phyloP scores from a whole-genome alignment of 2,329 filamentous ascomycete genomes.

The Penicillium decumbens region DNA sequence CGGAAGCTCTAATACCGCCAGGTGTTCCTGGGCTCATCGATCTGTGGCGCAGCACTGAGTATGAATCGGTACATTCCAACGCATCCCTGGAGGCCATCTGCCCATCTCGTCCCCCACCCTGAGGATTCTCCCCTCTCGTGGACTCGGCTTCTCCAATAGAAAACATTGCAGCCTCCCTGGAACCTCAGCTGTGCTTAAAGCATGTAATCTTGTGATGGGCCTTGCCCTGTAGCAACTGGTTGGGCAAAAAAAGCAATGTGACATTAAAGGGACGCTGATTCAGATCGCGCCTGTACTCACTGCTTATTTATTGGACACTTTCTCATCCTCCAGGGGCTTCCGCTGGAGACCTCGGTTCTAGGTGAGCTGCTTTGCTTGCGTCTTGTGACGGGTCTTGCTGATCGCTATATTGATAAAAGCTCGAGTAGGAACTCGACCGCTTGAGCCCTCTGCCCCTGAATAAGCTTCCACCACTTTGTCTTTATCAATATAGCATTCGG shows the following conservation, averaged over 20 bases:
- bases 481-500: background rate
- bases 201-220: background rate
- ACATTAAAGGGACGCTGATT: background rate
- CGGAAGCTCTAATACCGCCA: background rate
- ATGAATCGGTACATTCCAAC: background rate
- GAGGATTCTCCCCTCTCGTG: background rate
- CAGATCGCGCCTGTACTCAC: background rate
- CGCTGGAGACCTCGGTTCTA: background rate
- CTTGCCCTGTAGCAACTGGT: background rate
- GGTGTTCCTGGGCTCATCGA: background rate
- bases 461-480: background rate
- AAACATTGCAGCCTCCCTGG: background rate
- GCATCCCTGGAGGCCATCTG: background rate
- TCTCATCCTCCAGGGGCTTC: background rate
- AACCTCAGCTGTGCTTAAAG: background rate
- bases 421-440: background rate
- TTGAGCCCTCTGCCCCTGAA: background rate
- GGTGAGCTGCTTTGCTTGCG: background rate
- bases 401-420: conserved; percentile 2
- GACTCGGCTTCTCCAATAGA: background rate
- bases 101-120: background rate
- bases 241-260: background rate
- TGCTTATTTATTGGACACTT: background rate
- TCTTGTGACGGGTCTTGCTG: conserved; percentile 7
- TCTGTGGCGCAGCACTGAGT: background rate